Base-by-base conservation (phyloP, 306 rosid genomes). In the Corylus avellana region DNA sequence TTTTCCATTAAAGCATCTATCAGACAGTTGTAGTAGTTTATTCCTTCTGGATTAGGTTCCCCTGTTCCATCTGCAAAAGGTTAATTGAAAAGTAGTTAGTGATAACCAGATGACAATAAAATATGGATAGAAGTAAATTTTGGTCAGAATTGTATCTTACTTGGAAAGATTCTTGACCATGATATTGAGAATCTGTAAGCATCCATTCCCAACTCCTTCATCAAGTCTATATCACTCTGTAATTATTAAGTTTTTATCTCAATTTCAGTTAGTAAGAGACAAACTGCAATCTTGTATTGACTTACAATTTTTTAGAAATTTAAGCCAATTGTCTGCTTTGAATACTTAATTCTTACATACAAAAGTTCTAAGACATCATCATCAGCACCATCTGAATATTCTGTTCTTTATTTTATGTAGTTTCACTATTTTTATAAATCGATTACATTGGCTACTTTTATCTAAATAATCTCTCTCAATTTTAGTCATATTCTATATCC, bases 141-240 rank as follows among this genome's bases (percentile, higher is more conserved):
- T 66, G 35, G 63, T 53, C n/a, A 72, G 73, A 77, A 72, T 5
- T 18, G 27, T 44, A 44, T 69, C 94, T 94, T 86, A 94, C 98
- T 94, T 75, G 98, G 98, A 79, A 94, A 92, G 76, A 94, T 90
- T 89, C 98, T 91, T 17, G 97, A 82, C 98, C 98, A 94, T 54
- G 98, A 92, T 79, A 94, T 88, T 77, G 98, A 94, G 76, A 94
- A 91, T 88, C 98, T 89, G 85, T 94, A 92, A 77, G 97, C 92
- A 84, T 90, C 96, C 96, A 94, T 85, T 75, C 98, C 98, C 88
- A 94, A 79, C 77, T 90, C 90, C 85, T 88, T 94, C 98, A 94
- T 94, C 93, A 92, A 85, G 80, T 92, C 85, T 87, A 92, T 83
- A 46, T 94, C 98, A 76, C 84, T 80, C 97, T 94, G 93, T 76